Evolutionary conservation across 805 yeast species (phyloP), one percentile per base, ranked within the genome.

Genomic region (Cephaloascus albidus): DNA sequence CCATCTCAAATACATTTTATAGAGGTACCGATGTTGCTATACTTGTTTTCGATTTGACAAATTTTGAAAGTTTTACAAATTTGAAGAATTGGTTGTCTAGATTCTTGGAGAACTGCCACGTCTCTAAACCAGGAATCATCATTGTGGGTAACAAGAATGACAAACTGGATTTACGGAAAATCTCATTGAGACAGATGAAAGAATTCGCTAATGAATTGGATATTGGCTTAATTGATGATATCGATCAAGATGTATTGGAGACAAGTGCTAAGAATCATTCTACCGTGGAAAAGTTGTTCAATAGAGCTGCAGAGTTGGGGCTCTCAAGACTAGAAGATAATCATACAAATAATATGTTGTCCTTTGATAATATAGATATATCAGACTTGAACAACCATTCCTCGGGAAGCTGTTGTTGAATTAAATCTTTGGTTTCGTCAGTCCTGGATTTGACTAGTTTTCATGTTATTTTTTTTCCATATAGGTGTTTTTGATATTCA

Each of bases 11-110:
- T 49, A 74, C 78, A 3, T 76, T 75, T 46, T 76, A 75, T 52
- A 55, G 82, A 32, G 82, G 82, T 6, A 66, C 80, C 0, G 81
- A 76, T 47, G 72, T 74, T 16, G 76, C 69, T 3, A 61, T 76
- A 5, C 48, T 76, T 34, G 75, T 74, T 16, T 75, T 72, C 48
- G 82, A 76, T 52, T 57, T 72, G 30, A 69, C 78, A 39, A 69
- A 66, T 46, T 70, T 74, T 41, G 76, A 71, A 49, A 61, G 68
- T 17, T 71, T 74, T 39, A 58, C 72, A 36, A 64, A 71, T 49
- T 49, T 19, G 36, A 26, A 18, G 10, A 31, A 12, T n/a, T 65
- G 71, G 71, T 63, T 63, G 44, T 40, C 50, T 20, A 50, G 64
- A 17, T 68, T 63, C 46, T 50, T 63, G 49, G 55, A 61, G 33